A percentile compares a stretch with the other conserved stretches of the same genome.
Conservation (phyloP, 1,139 yeast genomes). For the Scheffersomyces parashehatae region DNA sequence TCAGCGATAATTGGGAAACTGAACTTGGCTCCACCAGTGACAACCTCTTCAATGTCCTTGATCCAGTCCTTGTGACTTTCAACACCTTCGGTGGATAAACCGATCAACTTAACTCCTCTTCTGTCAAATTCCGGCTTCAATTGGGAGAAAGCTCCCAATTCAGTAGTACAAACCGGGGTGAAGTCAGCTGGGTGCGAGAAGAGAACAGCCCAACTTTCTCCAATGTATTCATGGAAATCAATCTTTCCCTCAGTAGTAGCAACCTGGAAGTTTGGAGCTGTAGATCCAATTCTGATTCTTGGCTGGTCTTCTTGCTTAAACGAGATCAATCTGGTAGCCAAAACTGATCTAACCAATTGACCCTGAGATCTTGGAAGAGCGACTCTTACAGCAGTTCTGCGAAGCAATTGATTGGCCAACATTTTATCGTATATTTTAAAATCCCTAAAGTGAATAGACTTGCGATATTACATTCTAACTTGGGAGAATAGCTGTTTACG, state of each 20-base stretch:
- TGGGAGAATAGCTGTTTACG: no score
- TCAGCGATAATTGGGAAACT: constrained; percentile 83
- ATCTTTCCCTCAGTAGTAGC: constrained; percentile 75
- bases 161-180: constrained; percentile 95
- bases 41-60: constrained; percentile 75
- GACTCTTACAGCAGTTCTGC: constrained; percentile 6
- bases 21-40: constrained; percentile 56
- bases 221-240: constrained; percentile 74
- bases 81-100: constrained; percentile 78
- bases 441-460: constrained; percentile 2
- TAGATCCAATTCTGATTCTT: constrained; percentile 66
- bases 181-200: constrained; percentile 94
- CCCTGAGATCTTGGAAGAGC: constrained; percentile 5
- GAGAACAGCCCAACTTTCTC: constrained; percentile 74
- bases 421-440: constrained; percentile 3
- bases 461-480: constrained; percentile 9
- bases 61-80: constrained; percentile 81
- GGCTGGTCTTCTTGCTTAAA: constrained; percentile 66
- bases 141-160: constrained; percentile 86
- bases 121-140: constrained; percentile 79
- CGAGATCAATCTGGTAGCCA: constrained; percentile 34
- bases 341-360: constrained; percentile 4
- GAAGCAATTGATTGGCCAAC: constrained; percentile 14
- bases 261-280: constrained; percentile 78
- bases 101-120: constrained; percentile 81